phyloP scores from a whole-genome alignment of 208 protist genomes.

The Crithidia sp. region DNA sequence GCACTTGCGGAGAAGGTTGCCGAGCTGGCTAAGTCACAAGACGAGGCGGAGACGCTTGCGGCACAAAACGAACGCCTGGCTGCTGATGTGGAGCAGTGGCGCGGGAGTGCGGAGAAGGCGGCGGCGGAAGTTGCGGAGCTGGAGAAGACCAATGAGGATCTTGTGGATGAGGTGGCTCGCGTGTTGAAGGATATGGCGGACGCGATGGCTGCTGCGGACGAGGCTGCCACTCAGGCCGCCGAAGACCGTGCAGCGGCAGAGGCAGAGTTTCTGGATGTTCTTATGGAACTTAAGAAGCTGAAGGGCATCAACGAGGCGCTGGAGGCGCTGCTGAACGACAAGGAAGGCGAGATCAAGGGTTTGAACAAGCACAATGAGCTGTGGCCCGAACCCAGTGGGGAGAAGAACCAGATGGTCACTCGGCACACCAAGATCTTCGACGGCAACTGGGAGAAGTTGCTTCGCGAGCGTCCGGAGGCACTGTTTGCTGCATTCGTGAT shows the following conservation, averaged over 20 bases:
- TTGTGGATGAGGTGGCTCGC: constrained; percentile 14
- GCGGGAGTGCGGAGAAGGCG: constrained; percentile 14
- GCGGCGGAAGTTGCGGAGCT: constrained; percentile 10
- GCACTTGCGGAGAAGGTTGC: background rate
- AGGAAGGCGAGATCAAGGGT: constrained; percentile 42
- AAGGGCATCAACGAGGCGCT: constrained; percentile 36
- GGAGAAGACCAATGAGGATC: constrained; percentile 37
- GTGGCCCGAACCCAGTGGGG: constrained; percentile 25
- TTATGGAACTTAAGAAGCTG: constrained; percentile 38
- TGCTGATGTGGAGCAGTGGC: constrained; percentile 35
- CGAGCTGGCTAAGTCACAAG: background rate
- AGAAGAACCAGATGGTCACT: constrained; percentile 48
- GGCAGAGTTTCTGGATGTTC: constrained; percentile 32
- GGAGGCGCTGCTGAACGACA: constrained; percentile 21
- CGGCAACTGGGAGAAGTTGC: constrained; percentile 57
- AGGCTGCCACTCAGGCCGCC: constrained; percentile 26
- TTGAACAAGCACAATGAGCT: constrained; percentile 41
- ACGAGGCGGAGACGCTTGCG: background rate
- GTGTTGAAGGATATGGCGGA: constrained; percentile 8
- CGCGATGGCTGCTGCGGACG: constrained; percentile 9
- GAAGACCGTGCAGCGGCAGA: constrained; percentile 39
- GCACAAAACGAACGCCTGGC: constrained; percentile 31
- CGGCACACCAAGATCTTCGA: constrained; percentile 66
- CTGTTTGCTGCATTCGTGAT: constrained; percentile 65
- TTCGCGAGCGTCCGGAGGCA: constrained; percentile 54